phyloP scores from a whole-genome alignment of 371 early-diverging fungal genomes.

The Racocetra persica region DNA sequence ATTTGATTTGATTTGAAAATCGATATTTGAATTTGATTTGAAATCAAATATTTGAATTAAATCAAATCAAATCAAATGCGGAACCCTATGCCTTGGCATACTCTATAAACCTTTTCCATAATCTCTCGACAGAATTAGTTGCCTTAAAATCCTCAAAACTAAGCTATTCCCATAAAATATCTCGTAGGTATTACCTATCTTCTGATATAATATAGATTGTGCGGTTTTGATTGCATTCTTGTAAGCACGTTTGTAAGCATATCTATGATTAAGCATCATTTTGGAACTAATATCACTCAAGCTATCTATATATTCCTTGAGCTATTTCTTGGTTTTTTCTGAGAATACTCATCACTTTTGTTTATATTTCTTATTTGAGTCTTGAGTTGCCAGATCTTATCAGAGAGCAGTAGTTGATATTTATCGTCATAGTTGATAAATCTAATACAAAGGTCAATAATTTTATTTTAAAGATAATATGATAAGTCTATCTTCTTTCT shows the following conservation, averaged over 20 bases:
- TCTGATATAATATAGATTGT: slow-evolving; percentile 16
- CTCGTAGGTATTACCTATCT: slow-evolving; percentile 14
- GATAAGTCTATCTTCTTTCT: slow-evolving; percentile 15
- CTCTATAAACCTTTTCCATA: too few relatives aligned
- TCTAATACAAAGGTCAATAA: slow-evolving; percentile 16
- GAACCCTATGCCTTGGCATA: background rate
- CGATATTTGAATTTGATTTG: too few relatives aligned
- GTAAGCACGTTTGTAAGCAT: too few relatives aligned
- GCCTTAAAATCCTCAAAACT: background rate
- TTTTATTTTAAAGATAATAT: slow-evolving; percentile 28
- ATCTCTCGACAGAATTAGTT: too few relatives aligned
- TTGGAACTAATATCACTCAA: too few relatives aligned
- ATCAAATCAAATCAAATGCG: too few relatives aligned
- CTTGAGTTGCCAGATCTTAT: background rate
- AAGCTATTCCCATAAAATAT: background rate
- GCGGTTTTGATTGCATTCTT: too few relatives aligned
- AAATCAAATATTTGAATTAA: too few relatives aligned
- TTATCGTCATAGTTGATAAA: slow-evolving; percentile 25
- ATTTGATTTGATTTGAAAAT: too few relatives aligned
- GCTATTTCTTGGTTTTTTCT: too few relatives aligned
- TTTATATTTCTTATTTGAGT: slow-evolving; percentile 12
- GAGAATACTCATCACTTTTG: slow-evolving; percentile 15
- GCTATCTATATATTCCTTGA: too few relatives aligned
- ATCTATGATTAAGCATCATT: too few relatives aligned
- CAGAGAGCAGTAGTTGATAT: slow-evolving; percentile 7